A percentile compares a stretch with the other conserved stretches of the same genome.
These are phyloP conservation scores for Phialemoniopsis sp. DNA, from an alignment of 2,329 filamentous ascomycete genomes.

Conservation along the genomic window DNA sequence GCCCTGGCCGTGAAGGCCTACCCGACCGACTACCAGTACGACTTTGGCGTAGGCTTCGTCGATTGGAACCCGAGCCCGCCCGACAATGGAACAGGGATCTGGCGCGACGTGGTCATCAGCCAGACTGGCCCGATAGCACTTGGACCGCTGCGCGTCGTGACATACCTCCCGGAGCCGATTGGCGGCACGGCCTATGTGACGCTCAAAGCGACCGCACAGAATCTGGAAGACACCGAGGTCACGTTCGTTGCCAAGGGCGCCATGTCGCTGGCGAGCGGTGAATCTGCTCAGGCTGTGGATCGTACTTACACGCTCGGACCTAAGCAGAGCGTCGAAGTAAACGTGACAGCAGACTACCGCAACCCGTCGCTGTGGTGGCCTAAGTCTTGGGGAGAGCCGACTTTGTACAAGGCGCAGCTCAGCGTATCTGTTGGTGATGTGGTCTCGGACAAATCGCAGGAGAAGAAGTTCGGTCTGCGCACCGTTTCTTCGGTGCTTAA, in stretches of 20 bases:
- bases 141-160: constrained; percentile 38
- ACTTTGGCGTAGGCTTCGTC: constrained; percentile 56
- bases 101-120: constrained; percentile 53
- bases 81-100: constrained; percentile 60
- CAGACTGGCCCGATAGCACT: constrained; percentile 47
- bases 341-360: constrained; percentile 28
- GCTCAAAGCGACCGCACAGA: constrained; percentile 31
- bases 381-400: constrained; percentile 48
- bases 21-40: constrained; percentile 54
- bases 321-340: constrained; percentile 27
- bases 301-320: constrained; percentile 30
- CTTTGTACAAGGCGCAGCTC: constrained; percentile 23
- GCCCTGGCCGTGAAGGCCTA: constrained; percentile 48
- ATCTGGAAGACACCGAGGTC: constrained; percentile 32
- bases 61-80: constrained; percentile 61
- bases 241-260: constrained; percentile 21
- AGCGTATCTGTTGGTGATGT: constrained; percentile 14
- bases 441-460: constrained; percentile 23
- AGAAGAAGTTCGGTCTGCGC: constrained; percentile 46
- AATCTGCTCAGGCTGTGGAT: constrained; percentile 16
- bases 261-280: constrained; percentile 10
- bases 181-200: constrained; percentile 21
- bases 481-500: constrained; percentile 49
- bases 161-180: constrained; percentile 28
- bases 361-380: constrained; percentile 59